These are phyloP conservation scores for Pythium volutum DNA, from an alignment of 352 stramenopile species.

Conservation along the genomic window DNA sequence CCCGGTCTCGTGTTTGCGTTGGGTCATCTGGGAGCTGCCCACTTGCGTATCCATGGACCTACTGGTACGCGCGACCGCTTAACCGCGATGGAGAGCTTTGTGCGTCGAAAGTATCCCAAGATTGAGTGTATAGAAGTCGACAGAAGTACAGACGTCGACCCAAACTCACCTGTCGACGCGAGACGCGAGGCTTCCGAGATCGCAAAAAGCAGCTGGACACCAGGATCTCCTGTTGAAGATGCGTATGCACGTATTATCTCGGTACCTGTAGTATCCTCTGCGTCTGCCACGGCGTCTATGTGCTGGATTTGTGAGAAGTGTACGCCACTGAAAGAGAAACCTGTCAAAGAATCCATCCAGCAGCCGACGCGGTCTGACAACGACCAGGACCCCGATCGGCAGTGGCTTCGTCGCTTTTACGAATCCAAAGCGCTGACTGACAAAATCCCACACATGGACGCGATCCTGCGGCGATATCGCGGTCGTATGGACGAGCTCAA, in stretches of 20 bases:
- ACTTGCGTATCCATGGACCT: constrained; percentile 48
- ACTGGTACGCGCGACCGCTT: constrained; percentile 38
- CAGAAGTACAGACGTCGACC: background rate
- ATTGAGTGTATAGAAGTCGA: constrained; percentile 54
- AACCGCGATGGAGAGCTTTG: constrained; percentile 57
- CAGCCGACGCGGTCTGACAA: constrained; percentile 16
- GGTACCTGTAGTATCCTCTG: background rate
- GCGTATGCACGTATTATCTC: constrained; percentile 14
- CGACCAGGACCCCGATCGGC: constrained; percentile 31
- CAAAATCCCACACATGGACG: constrained; percentile 55
- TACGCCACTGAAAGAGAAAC: constrained; percentile 9
- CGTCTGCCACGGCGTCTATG: no score
- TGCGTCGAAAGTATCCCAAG: constrained; percentile 57
- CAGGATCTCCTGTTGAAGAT: constrained; percentile 5
- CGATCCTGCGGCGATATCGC: constrained; percentile 55
- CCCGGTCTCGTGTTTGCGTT: constrained; percentile 66
- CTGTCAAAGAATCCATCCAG: background rate
- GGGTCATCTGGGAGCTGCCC: constrained; percentile 43
- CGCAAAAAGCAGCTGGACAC: background rate
- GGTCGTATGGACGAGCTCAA: constrained; percentile 55
- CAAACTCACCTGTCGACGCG: background rate
- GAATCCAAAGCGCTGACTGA: constrained; percentile 31
- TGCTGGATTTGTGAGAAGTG: constrained; percentile 20
- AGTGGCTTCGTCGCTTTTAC: constrained; percentile 55
- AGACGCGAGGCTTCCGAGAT: constrained; percentile 14